A percentile compares a stretch with the other conserved stretches of the same genome.
These are phyloP conservation scores for Oxytropis ochrocephala DNA, from an alignment of 306 rosid genomes.

Conservation along the genomic window DNA sequence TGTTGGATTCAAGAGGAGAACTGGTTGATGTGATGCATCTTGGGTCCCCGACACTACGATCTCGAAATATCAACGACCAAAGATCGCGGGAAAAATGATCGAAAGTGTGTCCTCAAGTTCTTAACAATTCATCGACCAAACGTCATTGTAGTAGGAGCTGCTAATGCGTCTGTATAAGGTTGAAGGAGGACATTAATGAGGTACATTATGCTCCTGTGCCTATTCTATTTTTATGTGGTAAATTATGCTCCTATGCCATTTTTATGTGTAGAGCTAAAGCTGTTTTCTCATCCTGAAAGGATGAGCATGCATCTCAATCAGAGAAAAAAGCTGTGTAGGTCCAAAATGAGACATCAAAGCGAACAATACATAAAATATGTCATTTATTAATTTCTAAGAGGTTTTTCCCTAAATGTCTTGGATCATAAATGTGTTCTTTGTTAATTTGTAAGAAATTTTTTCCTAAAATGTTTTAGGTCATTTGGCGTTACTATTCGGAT, in stretches of 20 bases:
- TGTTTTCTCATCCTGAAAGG: not conserved
- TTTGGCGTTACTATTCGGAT: not conserved
- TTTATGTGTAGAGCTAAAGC: not conserved
- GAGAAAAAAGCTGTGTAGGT: constrained; percentile 2
- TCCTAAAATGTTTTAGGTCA: not conserved
- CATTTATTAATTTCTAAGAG: not conserved
- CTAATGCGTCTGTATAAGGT: constrained; percentile 29
- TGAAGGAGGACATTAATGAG: constrained; percentile 43
- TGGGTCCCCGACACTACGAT: constrained; percentile 31
- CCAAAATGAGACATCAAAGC: not conserved
- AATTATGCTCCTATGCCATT: too few species aligned
- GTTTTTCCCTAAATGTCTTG: not conserved
- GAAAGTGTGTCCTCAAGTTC: constrained; percentile 31
- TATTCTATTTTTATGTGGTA: too few species aligned
- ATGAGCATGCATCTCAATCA: not conserved
- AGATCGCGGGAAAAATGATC: constrained; percentile 40
- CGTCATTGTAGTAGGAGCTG: constrained; percentile 40
- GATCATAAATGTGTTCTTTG: not conserved
- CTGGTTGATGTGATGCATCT: constrained; percentile 42
- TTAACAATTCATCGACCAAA: constrained; percentile 28
- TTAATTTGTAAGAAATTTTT: not conserved
- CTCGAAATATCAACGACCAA: constrained; percentile 31
- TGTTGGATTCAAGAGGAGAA: constrained; percentile 37
- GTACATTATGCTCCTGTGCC: constrained; percentile 8
- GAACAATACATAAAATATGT: not conserved